Base-by-base conservation (phyloP, 2,329 filamentous ascomycete species). In the Scytalidium lignicola region DNA sequence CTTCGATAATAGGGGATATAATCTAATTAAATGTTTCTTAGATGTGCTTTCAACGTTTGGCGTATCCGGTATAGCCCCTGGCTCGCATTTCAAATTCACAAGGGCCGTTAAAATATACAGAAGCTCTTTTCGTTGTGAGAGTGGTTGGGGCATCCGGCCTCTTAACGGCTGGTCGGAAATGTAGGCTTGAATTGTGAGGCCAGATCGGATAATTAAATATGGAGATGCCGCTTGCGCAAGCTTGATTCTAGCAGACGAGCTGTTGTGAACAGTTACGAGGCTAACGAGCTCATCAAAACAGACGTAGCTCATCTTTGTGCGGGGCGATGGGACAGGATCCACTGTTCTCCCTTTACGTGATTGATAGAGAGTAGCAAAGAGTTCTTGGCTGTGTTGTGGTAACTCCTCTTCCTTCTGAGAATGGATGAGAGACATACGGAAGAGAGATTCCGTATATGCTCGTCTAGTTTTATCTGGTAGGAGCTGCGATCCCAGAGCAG, bases 111-210 rank as follows among this genome's bases (percentile, higher is more conserved):
- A 72, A 20, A 91, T 75, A 60, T 88, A 86, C 3, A 87, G 64
- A 10, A 99, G 70, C 63, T 96, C 93, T 53, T 80, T 84, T 41
- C 88, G 79, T 62, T 96, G 88, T 8, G 82, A 85, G 4, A 89
- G 74, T 0, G 92, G 92, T 64, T 93, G 88, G 3, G 93, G 93
- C 83, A 95, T 93, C 44, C 84, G 79, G 0, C 93, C 91, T 13
- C 93, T 79, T 18, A 99, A 73, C 1, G 92, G 91, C 63, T 96
- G 92, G 65, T 99, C 93, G 3, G 90, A 88, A 42, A 95, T 84
- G 63, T 95, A 97, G 1, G 85, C 76, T 49, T 89, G 84, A n/a
- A 97, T 70, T 0, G 88, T 84, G 15, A 96, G 73, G 0, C 88
- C 90, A 12, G 87, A 83, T 2, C 93, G 83, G 2, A 96, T 73